Conservation (phyloP, 345 rosid species). For the Salix koriyanagi region DNA sequence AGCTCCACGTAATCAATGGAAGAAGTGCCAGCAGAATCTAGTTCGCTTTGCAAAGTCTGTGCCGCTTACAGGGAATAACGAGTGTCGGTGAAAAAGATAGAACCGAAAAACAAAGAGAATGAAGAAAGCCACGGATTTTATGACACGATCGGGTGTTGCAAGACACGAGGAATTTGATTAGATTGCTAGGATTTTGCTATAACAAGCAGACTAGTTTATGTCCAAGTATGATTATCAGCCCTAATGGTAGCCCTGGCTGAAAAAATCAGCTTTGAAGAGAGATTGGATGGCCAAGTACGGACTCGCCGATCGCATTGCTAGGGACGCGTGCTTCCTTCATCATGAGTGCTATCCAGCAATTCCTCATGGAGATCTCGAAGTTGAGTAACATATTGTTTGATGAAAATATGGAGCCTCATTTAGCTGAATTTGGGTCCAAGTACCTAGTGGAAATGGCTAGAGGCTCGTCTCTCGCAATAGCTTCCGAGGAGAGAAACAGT, state of each 20-base stretch:
- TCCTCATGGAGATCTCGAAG: conserved; percentile 82
- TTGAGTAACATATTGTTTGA: conserved; percentile 55
- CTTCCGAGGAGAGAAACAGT: conserved; percentile 34
- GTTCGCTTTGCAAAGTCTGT: conserved; percentile 60
- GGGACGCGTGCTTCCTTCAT: conserved; percentile 83
- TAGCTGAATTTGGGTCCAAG: conserved; percentile 68
- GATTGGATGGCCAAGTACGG: conserved; percentile 65
- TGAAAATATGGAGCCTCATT: conserved; percentile 68
- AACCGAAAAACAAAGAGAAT: conserved; percentile 47
- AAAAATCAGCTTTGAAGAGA: conserved; percentile 41
- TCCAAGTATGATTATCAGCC: conserved; percentile 74
- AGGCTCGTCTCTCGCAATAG: conserved; percentile 35
- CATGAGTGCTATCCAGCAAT: conserved; percentile 82
- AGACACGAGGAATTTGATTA: conserved; percentile 72
- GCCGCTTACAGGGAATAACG: conserved; percentile 91
- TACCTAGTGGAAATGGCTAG: conserved; percentile 40
- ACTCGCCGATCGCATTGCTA: conserved; percentile 68
- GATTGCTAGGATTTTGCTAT: conserved; percentile 85
- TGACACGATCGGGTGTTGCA: conserved; percentile 58
- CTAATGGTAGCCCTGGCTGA: conserved; percentile 72
- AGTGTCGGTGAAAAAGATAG: conserved; percentile 60
- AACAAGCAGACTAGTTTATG: conserved; percentile 61
- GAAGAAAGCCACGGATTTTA: conserved; percentile 35
- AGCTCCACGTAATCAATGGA: conserved; percentile 41
- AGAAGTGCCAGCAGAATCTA: conserved; percentile 29